Base-by-base conservation (phyloP, 2,329 filamentous ascomycete genomes). In the Cercospora beticola region DNA sequence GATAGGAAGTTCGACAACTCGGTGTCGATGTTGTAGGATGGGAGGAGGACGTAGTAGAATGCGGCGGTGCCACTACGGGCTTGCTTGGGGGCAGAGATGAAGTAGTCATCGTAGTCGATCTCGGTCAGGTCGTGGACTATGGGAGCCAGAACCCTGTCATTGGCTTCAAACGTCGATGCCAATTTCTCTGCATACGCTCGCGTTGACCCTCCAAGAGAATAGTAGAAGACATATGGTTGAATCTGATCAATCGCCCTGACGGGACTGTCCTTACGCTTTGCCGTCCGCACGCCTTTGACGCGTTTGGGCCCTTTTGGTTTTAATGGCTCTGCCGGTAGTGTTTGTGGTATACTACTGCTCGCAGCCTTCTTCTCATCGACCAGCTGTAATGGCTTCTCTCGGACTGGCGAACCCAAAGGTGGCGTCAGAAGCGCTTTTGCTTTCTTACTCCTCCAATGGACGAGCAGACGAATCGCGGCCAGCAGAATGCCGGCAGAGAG, bases 21-120 rank as follows among this genome's bases (percentile, higher is more conserved):
- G 7, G 92, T 94, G 76, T 97, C 94, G 76, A 97, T 97, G 77
- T 98, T 96, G 83, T 97, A 98, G 71, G 92, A 94, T 0, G 94
- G 95, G 4, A 97, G 81, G 43, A 98, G 82, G 65, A 98, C 85
- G 46, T 96, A 84, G 80, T 98, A 99, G 74, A 97, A 89, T 74
- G 90, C 87, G 1, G 73, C 71, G 70, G 89, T 88, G 79, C 1
- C 82, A 78, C 28, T 82, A 78, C 5, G 82, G 0, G 93, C 91
- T 0, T 89, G 86, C 77, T 91, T 91, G 0, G 94, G 93, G 0
- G 89, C 87, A 2, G 86, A 87, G 67, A 97, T 88, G 77, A 98
- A 98, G 80, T 91, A 97, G 76, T 97, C 93, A 75, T 99, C 94
- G 74, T 94, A 92, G 75, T 98, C 94, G 64, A 96, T 86, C 70